Base-by-base conservation (phyloP, 345 rosid genomes). In the Euclidium syriacum region DNA sequence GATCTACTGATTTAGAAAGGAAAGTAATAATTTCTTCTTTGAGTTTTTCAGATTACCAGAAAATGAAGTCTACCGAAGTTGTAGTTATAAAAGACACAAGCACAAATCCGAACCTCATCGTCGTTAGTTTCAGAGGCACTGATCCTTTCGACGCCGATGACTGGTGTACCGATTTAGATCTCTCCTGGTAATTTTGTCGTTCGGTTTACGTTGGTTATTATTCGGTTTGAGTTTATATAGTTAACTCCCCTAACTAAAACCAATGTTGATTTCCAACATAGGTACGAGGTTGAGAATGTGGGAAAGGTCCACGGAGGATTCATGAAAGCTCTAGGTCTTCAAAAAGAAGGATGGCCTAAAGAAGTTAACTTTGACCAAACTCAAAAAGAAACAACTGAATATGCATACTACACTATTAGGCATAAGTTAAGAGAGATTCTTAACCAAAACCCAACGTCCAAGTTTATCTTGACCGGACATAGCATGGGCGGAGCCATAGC, bases 71-170 rank as follows among this genome's bases (percentile, higher is more conserved):
- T 27, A 83, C 89, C 3, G 80, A 80, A 4, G 87, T 79, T 3
- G 70, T 86, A 55, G 67, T 86, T 15, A 39, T 83, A 29, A 71
- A 72, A 26, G 85, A 86, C 34, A 54, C 68, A 24, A 59, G 10
- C 26, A 27, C 71, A 14, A 62, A 80, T 52, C 85, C 88, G 1
- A 75, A 70, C 67, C 50, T 78, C 23, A 73, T 82, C 6, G 75
- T 77, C 24, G 82, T 82, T 7, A 81, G 80, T 65, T 86, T 86
- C 30, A 77, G 79, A 75, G 95, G 90, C 20, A 86, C 95, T 0
- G 33, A 57, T 19, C 95, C 95, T 14, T 84, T 82, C 7, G 71
- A 79, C 10, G 79, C 87, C 1, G 52, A 75, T 14, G 84, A 57
- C 4, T 80, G 81, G 83, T 42, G 66, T 56, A 72, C 76, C 3